Evolutionary conservation across 495 filamentous ascomycete species (phyloP).

Genomic region (Wilcoxina mikolae): DNA sequence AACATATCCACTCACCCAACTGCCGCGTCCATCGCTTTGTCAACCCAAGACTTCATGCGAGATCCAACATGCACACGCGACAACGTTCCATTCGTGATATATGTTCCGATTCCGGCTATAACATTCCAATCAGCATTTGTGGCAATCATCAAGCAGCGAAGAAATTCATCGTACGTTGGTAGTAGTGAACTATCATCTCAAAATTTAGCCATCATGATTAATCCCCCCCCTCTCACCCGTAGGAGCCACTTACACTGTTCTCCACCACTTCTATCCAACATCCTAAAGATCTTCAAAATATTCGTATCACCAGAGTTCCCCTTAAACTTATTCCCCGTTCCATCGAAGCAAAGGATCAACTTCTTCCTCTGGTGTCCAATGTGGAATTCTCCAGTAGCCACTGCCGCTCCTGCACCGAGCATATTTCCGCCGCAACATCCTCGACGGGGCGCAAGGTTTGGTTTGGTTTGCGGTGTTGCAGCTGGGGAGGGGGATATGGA

Average conservation of each 20-base stretch:
- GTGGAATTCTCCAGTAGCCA: neutral
- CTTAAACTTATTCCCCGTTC: conserved; percentile 74
- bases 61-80: conserved; percentile 50
- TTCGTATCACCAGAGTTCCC: conserved; percentile 74
- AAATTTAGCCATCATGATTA: neutral
- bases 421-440: neutral
- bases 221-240: too few species aligned
- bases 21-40: conserved; percentile 73
- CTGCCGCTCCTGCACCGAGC: neutral
- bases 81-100: conserved; percentile 52
- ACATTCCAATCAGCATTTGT: neutral
- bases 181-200: conserved; percentile 43
- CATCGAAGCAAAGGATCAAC: conserved; percentile 76
- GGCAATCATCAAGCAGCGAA: neutral
- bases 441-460: neutral
- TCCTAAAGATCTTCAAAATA: conserved; percentile 71
- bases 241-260: conserved; percentile 38
- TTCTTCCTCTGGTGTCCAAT: conserved; percentile 1
- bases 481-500: neutral
- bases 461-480: neutral
- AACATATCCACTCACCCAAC: conserved; percentile 37
- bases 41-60: conserved; percentile 56
- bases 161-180: conserved; percentile 40
- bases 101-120: conserved; percentile 69
- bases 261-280: conserved; percentile 40